These are phyloP conservation scores for Scheffersomyces coipomensis DNA, from an alignment of 805 yeast species.

Conservation along the genomic window DNA sequence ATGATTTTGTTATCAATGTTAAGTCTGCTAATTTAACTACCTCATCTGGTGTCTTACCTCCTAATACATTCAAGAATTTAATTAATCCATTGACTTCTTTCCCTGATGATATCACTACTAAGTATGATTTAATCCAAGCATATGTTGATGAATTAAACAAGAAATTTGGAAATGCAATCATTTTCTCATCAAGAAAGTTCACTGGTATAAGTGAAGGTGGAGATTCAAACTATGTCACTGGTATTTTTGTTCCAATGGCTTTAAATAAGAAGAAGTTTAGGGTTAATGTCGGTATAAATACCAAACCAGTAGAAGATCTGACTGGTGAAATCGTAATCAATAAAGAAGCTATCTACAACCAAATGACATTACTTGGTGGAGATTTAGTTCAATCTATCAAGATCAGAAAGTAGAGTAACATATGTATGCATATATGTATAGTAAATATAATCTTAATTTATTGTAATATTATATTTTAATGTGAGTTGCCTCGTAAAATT, in stretches of 20 bases:
- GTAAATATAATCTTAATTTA: too few relatives aligned
- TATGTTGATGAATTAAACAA: constrained; percentile 59
- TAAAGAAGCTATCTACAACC: constrained; percentile 69
- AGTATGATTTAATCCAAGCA: constrained; percentile 61
- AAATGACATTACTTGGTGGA: constrained; percentile 68
- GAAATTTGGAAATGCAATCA: constrained; percentile 63
- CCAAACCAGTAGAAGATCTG: constrained; percentile 52
- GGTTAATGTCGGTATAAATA: constrained; percentile 74
- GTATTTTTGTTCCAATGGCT: constrained; percentile 73
- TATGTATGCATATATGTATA: too few relatives aligned
- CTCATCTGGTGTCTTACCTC: constrained; percentile 56
- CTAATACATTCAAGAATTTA: constrained; percentile 61
- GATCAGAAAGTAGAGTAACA: constrained; percentile 23
- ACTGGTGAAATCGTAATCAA: constrained; percentile 59
- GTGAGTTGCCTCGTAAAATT: too few relatives aligned
- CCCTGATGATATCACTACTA: constrained; percentile 45
- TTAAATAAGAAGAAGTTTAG: constrained; percentile 65
- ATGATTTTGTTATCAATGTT: constrained; percentile 72
- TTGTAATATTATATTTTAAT: too few relatives aligned
- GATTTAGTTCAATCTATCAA: constrained; percentile 49
- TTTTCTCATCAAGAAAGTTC: constrained; percentile 64
- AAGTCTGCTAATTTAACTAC: constrained; percentile 43
- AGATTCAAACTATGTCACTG: constrained; percentile 68
- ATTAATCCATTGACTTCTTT: constrained; percentile 39
- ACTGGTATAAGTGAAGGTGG: constrained; percentile 51